Evolutionary conservation across 805 yeast species (phyloP), one percentile per base, ranked within the genome.

Genomic region (Hanseniaspora lindneri): DNA sequence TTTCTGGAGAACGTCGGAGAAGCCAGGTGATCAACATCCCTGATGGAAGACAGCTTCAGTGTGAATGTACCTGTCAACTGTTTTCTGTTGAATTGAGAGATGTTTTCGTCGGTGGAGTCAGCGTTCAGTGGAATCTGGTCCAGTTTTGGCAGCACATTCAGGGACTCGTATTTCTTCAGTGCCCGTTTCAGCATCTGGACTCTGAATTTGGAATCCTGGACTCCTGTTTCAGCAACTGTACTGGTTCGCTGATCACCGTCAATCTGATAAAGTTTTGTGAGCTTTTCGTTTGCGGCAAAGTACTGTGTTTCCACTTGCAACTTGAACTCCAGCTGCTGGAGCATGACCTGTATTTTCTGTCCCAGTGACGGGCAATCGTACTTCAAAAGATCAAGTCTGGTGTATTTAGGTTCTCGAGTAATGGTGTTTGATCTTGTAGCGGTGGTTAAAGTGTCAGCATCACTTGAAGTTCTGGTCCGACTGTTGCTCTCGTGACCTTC

Each of bases 291-390:
- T 5, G 96, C 97, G 54, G 80, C 89, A 57, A 80, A 79, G 65
- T 89, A 92, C 65, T 92, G 95, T 56, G 84, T 79, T 63, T 92
- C 99, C 33, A 89, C 94, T 59, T 89, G 92, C 40, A 89, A 72
- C 65, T 92, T 92, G 64, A 89, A 87, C 61, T 88, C 95, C 52
- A 92, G 71, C 64, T 87, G 94, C 66, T 88, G 96, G 49, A 89
- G 73, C 97, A 92, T 88, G 57, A 84, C 80, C 65, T 86, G 96
- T 59, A 92, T 92, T 54, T 92, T 76, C 58, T 92, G 96, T 10
- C 96, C 96, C 55, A 92, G 68, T 0, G 94, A 84, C 0, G 96
- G 96, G 56, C 95, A 84, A 58, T 92, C 96, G 60, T 86, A 87
- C 57, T 87, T 87, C 60, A 86, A 73, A 50, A 92, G 70, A 62